Base-by-base conservation (phyloP, 2,329 filamentous ascomycete species). In the Phyllosticta citriasiana region DNA sequence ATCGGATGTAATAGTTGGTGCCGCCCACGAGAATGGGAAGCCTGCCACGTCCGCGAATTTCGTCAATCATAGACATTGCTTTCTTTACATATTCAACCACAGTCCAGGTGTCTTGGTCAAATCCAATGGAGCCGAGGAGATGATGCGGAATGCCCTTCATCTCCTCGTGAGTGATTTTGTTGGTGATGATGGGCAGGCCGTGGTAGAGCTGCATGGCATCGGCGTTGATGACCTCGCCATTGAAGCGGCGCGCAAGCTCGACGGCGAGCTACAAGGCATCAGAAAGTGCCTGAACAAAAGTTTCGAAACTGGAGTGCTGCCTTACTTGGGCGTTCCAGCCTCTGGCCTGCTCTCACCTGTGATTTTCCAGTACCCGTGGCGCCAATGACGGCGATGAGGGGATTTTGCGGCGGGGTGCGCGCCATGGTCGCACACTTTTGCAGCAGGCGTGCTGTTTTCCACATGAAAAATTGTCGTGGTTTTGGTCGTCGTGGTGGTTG, bases 131-230 rank as follows among this genome's bases (percentile, higher is more conserved):
- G 57, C 89, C 90, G 25, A 99, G 82, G 3, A 99, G 78, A 73
- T 99, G 93, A 71, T 99, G 94, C 3, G 88, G 88, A 10, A 99
- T 80, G 9, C 88, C 89, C 63, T 87, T 83, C 68, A 86, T 86
- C 72, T 97, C 93, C 22, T 85, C 80, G 0, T 71, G 58, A 0
- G 89, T 84, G 62, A 97, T 88, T 72, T 97, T 96, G 74, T 99
- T 99, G 26, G 94, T 99, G 67, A 97, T 93, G 65, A 97, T 87
- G 4, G 94, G 91, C 53, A 99, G 78, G 2, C 94, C 94, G 59
- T 84, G 82, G 73, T 99, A 99, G 76, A 99, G 86, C 73, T 99
- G 94, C 91, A 99, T 96, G 50, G 94, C 94, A 79, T 99, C 94
- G 55, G 90, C 90, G 71, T 99, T 99, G 76, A 99, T 91, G 58